Conservation (phyloP, 2,329 filamentous ascomycete species). For the Stemphylium lycopersici region DNA sequence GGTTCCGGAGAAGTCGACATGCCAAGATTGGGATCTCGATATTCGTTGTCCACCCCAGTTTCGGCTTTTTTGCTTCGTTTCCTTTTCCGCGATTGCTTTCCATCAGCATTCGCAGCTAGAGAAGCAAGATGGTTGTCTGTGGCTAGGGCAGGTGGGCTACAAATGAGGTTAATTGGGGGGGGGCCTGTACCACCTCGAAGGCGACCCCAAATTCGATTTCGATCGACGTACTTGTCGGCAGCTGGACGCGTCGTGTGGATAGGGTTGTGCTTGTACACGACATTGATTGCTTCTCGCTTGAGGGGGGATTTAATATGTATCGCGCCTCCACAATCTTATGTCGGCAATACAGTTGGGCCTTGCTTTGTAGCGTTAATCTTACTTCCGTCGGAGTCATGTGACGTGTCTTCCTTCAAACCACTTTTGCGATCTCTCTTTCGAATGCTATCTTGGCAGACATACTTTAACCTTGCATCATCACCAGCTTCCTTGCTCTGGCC, state of each 20-base stretch:
- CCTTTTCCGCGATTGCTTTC: conserved; percentile 22
- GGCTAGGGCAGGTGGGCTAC: conserved; percentile 12
- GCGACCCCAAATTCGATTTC: too few relatives aligned
- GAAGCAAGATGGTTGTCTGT: conserved; percentile 4
- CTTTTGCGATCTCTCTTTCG: conserved; percentile 38
- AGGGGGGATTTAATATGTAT: conserved; percentile 45
- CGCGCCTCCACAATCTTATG: conserved; percentile 43
- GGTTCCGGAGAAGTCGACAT: conserved; percentile 33
- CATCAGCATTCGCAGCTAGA: conserved; percentile 8
- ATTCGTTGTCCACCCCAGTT: conserved; percentile 18
- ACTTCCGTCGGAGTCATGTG: conserved; percentile 16
- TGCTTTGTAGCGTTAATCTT: conserved; percentile 7
- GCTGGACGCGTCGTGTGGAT: conserved; percentile 28
- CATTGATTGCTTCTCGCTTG: conserved; percentile 42
- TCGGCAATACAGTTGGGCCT: conserved; percentile 17
- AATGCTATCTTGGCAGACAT: conserved; percentile 43
- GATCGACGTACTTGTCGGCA: conserved; percentile 24
- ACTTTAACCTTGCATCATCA: conserved; percentile 42
- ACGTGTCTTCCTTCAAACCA: conserved; percentile 31
- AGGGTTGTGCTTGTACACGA: conserved; percentile 46
- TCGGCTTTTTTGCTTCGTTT: conserved; percentile 27
- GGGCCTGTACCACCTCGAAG: not conserved
- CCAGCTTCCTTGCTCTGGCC: conserved; percentile 35
- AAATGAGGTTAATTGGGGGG: not conserved
- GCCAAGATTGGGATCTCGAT: conserved; percentile 20